Conservation (phyloP, 495 filamentous ascomycete species). For the Penicillium simplicissimum region DNA sequence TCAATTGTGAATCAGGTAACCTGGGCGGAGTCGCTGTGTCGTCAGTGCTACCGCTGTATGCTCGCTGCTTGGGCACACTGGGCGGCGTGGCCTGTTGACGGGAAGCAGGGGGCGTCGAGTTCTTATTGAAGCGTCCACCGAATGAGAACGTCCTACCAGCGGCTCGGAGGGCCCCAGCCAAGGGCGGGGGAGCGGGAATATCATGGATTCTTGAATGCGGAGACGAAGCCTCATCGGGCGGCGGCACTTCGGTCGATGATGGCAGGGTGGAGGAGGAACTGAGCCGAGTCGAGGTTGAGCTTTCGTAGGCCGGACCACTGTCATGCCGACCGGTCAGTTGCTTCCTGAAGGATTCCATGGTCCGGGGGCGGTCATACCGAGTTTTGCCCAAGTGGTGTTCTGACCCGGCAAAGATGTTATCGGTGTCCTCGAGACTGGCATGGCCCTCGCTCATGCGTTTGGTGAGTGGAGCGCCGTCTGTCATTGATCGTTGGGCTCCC, state of each 20-base stretch:
- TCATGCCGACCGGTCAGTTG: constrained; percentile 48
- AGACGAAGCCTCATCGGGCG: constrained; percentile 56
- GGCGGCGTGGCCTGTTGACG: constrained; percentile 44
- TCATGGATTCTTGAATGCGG: constrained; percentile 54
- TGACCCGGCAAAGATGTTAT: constrained; percentile 43
- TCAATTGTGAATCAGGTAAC: constrained; percentile 59
- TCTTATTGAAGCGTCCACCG: constrained; percentile 48
- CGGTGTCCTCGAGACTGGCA: constrained; percentile 51
- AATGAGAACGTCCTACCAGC: constrained; percentile 78
- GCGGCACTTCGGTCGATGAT: constrained; percentile 64
- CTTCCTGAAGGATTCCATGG: constrained; percentile 25
- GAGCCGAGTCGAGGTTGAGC: constrained; percentile 61
- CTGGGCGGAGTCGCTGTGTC: constrained; percentile 73
- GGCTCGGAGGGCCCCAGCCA: constrained; percentile 56
- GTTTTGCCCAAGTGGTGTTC: constrained; percentile 38
- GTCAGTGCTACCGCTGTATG: constrained; percentile 56
- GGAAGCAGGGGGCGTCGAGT: constrained; percentile 39
- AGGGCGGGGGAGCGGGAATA: constrained; percentile 54
- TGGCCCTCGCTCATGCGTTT: constrained; percentile 41
- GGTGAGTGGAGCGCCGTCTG: constrained; percentile 47
- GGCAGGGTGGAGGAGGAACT: constrained; percentile 74
- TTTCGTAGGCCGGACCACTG: constrained; percentile 66
- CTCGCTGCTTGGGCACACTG: constrained; percentile 42
- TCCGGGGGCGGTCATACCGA: constrained; percentile 39
- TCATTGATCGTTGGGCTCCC: constrained; percentile 46